Evolutionary conservation across 345 rosid species (phyloP).

Genomic region (Balakata baccata): DNA sequence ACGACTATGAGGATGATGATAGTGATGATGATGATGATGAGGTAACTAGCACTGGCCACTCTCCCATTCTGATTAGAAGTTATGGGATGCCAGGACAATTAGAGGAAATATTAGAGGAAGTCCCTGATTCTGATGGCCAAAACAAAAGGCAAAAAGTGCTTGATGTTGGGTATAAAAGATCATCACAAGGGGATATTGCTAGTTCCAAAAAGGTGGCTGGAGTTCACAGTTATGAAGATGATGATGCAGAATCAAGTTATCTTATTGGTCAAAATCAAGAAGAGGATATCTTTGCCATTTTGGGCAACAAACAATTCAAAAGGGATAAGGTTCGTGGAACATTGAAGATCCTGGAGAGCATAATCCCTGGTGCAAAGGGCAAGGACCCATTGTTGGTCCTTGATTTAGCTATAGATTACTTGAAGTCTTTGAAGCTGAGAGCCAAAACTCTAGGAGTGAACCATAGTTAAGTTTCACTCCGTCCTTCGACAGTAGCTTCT

Average conservation of each 20-base stretch:
- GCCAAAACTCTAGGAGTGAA: slow-evolving; percentile 27
- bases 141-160: slow-evolving; percentile 41
- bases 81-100: slow-evolving; percentile 9
- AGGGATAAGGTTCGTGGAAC: slow-evolving; percentile 20
- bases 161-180: slow-evolving; percentile 14
- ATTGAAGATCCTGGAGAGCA: slow-evolving; percentile 17
- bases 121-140: slow-evolving; percentile 50
- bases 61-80: slow-evolving; percentile 14
- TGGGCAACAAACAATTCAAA: slow-evolving; percentile 28
- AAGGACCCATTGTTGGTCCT: slow-evolving; percentile 22
- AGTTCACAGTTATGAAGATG: slow-evolving; percentile 18
- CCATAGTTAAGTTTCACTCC: slow-evolving; percentile 18
- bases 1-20: slow-evolving; percentile 3
- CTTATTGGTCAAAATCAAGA: slow-evolving; percentile 16
- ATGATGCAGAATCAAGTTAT: slow-evolving; percentile 22
- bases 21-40: slow-evolving; percentile 9
- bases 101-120: slow-evolving; percentile 41
- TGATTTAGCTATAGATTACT: slow-evolving; percentile 25
- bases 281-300: slow-evolving; percentile 34
- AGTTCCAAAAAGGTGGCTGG: slow-evolving; percentile 6
- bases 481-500: slow-evolving; percentile 10
- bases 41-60: slow-evolving; percentile 23
- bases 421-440: slow-evolving; percentile 20
- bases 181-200: slow-evolving; percentile 8
- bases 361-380: slow-evolving; percentile 25